These are phyloP conservation scores for Sclerotinia nivalis DNA, from an alignment of 2,329 filamentous ascomycete genomes.

Conservation along the genomic window DNA sequence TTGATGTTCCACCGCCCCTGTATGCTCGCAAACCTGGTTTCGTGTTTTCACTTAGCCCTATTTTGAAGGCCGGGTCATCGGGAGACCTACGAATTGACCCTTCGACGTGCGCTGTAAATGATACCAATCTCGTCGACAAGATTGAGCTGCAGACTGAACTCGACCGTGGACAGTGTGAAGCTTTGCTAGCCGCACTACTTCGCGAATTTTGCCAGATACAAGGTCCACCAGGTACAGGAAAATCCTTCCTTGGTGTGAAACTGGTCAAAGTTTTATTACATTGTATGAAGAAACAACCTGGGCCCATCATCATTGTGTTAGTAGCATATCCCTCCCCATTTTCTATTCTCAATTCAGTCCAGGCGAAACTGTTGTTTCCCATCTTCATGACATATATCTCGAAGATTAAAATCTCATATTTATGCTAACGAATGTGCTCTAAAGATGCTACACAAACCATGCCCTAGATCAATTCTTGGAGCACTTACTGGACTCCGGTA, in stretches of 20 bases:
- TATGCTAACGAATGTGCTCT: neutral
- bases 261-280: slow-evolving; percentile 41
- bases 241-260: slow-evolving; percentile 38
- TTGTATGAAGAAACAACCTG: slow-evolving; percentile 36
- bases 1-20: slow-evolving; percentile 31
- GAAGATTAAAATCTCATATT: no score
- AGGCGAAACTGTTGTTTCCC: neutral
- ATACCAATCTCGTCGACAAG: slow-evolving; percentile 28
- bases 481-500: slow-evolving; percentile 47
- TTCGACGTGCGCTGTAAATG: slow-evolving; percentile 15
- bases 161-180: slow-evolving; percentile 44
- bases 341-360: neutral
- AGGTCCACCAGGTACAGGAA: slow-evolving; percentile 38
- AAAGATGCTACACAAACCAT: slow-evolving; percentile 40
- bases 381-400: neutral
- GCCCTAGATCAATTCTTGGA: slow-evolving; percentile 49
- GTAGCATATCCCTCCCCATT: slow-evolving; percentile 9
- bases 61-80: slow-evolving; percentile 28
- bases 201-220: slow-evolving; percentile 47
- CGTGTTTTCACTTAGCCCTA: slow-evolving; percentile 27
- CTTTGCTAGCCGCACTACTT: slow-evolving; percentile 37
- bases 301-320: slow-evolving; percentile 43
- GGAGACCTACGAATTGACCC: slow-evolving; percentile 16
- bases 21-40: slow-evolving; percentile 29
- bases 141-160: slow-evolving; percentile 30